Evolutionary conservation across 345 rosid species (phyloP).

Genomic region (Syzygium aqueum): DNA sequence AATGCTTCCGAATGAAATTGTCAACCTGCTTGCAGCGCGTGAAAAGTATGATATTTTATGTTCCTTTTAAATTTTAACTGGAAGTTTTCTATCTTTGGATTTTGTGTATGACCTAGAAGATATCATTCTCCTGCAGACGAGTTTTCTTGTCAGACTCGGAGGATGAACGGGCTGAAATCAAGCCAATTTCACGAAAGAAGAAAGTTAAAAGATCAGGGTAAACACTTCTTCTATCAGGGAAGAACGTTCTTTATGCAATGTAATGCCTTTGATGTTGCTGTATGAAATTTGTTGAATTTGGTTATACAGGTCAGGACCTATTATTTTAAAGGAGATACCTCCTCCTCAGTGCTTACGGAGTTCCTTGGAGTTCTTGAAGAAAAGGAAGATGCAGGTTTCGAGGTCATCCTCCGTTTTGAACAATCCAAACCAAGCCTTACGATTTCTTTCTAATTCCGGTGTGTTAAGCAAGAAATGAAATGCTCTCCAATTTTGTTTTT

Average conservation of each 20-base stretch:
- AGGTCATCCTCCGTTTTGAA: conserved; percentile 69
- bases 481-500: background rate
- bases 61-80: background rate
- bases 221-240: background rate
- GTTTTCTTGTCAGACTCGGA: conserved; percentile 52
- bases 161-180: conserved; percentile 29
- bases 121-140: conserved; percentile 32
- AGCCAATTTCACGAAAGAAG: conserved; percentile 34
- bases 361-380: conserved; percentile 77
- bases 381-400: conserved; percentile 63
- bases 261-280: background rate
- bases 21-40: conserved; percentile 64
- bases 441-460: conserved; percentile 49
- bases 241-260: background rate
- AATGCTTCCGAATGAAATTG: conserved; percentile 73
- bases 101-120: conserved; percentile 3
- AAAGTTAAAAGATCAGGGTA: conserved; percentile 64
- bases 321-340: conserved; percentile 60
- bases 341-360: conserved; percentile 62
- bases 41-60: conserved; percentile 45
- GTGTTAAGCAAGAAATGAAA: conserved; percentile 30
- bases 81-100: background rate
- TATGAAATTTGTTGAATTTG: background rate
- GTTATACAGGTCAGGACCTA: conserved; percentile 47
- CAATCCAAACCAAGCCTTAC: conserved; percentile 73